These are phyloP conservation scores for Vaccinium myrtillus DNA, from an alignment of 148 eudicot genomes.

Conservation along the genomic window DNA sequence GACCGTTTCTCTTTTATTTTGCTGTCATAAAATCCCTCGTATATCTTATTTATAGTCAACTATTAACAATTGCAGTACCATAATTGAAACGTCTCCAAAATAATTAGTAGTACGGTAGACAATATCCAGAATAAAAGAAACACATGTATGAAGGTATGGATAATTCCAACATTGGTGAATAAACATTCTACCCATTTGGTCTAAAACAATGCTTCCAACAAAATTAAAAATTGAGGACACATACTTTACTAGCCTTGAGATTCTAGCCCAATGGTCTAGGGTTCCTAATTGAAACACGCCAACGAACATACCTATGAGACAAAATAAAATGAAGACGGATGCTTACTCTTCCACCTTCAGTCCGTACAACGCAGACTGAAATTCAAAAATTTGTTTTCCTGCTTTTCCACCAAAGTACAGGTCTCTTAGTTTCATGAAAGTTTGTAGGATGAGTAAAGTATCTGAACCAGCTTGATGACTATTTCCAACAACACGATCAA, in stretches of 20 bases:
- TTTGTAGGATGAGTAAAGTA: not conserved
- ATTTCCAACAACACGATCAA: conserved; percentile 20
- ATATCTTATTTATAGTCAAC: too few species aligned
- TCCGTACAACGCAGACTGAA: not conserved
- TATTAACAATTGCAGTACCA: too few species aligned
- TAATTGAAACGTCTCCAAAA: not conserved
- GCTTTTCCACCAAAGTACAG: not conserved
- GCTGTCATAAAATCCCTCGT: too few species aligned
- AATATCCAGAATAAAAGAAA: not conserved
- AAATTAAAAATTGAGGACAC: not conserved
- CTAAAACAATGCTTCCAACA: not conserved
- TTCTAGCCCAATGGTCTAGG: too few species aligned
- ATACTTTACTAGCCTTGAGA: too few species aligned
- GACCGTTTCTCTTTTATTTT: too few species aligned
- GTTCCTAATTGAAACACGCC: too few species aligned
- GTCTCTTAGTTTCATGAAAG: not conserved
- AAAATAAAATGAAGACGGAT: not conserved
- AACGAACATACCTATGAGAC: not conserved
- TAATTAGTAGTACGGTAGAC: not conserved
- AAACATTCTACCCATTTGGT: not conserved
- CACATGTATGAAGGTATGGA: not conserved
- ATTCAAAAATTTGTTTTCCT: not conserved
- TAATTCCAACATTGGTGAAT: not conserved
- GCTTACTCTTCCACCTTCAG: not conserved
- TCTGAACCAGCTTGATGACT: conserved; percentile 5